Base-by-base conservation (phyloP, 257 asterid species). In the Ocimum tenuiflorum region DNA sequence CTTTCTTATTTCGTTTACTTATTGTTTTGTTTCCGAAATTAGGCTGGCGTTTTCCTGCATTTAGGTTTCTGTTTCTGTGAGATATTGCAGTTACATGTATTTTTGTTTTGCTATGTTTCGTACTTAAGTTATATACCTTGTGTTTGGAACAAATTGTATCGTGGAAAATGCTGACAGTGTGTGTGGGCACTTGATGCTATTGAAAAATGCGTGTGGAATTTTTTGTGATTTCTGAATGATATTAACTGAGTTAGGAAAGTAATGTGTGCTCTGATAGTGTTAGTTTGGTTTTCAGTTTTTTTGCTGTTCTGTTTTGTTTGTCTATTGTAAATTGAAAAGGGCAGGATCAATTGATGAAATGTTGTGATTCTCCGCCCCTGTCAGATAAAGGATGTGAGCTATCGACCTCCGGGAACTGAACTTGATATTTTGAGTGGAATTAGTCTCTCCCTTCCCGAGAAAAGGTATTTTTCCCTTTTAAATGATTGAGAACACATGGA, bases 371-470 rank as follows among this genome's bases (percentile, higher is more conserved):
- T 38, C 20, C 18, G 47, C 17, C 24, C 49, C 68, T 64, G 17
- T 43, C 85, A 92, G 98, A 60, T 87, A 56, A 82, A 78, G 83
- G 89, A 77, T 17, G 77, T 87, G 47, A 73, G 84, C 29, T 92
- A 84, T 72, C 88, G 83, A 77, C 86, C 94, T 60, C 95, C 97
- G 19, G 98, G 97, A 73, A 89, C 97, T 54, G 78, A 87, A 79
- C 69, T 75, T 72, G 73, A 85, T 81, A 90, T 92, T 66, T 75
- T 92, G 81, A 74, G 81, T 64, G 81, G 79, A 63, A 75, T 86
- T 75, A 85, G 66, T 70, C 72, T 92, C 71, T 84, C 96, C 64
- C 83, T 92, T 71, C 88, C 85, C 3, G 94, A 89, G 62, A 89
- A 81, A 67, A 89, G 97, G 98, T 89, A 35, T 27, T 53, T 23